Evolutionary conservation across 2,329 filamentous ascomycete genomes (phyloP).

Genomic region (Claviceps purpurea): DNA sequence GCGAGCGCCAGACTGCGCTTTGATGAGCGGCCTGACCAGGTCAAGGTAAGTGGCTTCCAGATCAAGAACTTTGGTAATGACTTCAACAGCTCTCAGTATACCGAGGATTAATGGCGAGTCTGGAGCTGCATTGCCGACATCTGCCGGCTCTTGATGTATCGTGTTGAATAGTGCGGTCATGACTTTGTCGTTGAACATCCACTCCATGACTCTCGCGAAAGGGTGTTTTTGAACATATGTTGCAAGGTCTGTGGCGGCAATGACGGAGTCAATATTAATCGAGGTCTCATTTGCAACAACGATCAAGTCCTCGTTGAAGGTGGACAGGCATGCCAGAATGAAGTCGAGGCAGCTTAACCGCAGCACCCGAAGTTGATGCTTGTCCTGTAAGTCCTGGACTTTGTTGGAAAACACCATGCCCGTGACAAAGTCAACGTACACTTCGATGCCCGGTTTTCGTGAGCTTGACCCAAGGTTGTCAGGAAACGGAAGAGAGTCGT

Average conservation of each 20-base stretch:
- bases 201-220: slow-evolving; percentile 91
- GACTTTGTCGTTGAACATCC: slow-evolving; percentile 90
- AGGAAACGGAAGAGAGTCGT: slow-evolving; percentile 72
- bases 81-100: slow-evolving; percentile 66
- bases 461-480: slow-evolving; percentile 68
- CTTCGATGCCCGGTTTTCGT: slow-evolving; percentile 71
- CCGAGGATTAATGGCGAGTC: slow-evolving; percentile 74
- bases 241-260: slow-evolving; percentile 60
- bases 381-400: slow-evolving; percentile 49
- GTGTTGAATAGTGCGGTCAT: slow-evolving; percentile 65
- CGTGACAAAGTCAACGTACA: slow-evolving; percentile 83
- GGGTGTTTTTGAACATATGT: slow-evolving; percentile 81
- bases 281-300: slow-evolving; percentile 69
- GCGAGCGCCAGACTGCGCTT: slow-evolving; percentile 46
- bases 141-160: slow-evolving; percentile 61
- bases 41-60: slow-evolving; percentile 86
- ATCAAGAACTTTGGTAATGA: slow-evolving; percentile 71
- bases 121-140: slow-evolving; percentile 57
- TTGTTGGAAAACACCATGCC: slow-evolving; percentile 62
- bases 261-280: slow-evolving; percentile 60
- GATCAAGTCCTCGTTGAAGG: slow-evolving; percentile 90
- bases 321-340: slow-evolving; percentile 61
- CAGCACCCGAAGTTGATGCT: slow-evolving; percentile 57
- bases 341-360: slow-evolving; percentile 76
- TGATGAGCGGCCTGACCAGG: slow-evolving; percentile 68